phyloP scores from a whole-genome alignment of 257 asterid species.

The Nicotiana otophora region DNA sequence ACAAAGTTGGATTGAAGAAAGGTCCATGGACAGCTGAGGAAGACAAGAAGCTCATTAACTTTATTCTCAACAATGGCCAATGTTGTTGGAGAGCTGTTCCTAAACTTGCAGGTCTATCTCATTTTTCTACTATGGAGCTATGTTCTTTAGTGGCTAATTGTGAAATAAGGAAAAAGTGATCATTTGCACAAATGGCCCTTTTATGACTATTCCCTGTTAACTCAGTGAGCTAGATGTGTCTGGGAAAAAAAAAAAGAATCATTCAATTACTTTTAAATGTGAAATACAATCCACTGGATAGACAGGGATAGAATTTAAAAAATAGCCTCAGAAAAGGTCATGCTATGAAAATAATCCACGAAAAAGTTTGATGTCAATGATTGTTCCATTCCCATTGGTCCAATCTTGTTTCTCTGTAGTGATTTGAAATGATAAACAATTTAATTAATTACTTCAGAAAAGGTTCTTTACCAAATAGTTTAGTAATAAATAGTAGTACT shows the following conservation, averaged over 20 bases:
- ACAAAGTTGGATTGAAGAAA: slow-evolving; percentile 87
- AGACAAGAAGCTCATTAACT: slow-evolving; percentile 73
- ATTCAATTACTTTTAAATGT: background rate
- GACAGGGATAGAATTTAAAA: background rate
- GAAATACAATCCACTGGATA: background rate
- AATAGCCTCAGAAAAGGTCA: background rate
- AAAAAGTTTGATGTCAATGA: background rate
- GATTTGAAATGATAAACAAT: background rate
- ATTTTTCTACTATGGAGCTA: background rate
- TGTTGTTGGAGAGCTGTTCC: slow-evolving; percentile 99
- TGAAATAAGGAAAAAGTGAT: background rate
- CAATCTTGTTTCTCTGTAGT: background rate
- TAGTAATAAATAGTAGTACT: background rate
- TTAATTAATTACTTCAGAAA: too few species aligned
- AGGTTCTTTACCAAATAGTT: background rate
- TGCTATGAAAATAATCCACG: background rate
- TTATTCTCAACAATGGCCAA: slow-evolving; percentile 84
- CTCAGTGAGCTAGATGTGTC: too few species aligned
- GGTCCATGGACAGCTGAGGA: slow-evolving; percentile 98
- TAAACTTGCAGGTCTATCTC: slow-evolving; percentile 69
- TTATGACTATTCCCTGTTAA: too few species aligned
- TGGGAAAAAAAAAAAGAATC: too few species aligned
- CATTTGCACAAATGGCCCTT: too few species aligned
- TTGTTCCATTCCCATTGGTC: background rate
- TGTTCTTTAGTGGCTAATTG: background rate